Percentiles rank a stretch among this genome's conserved stretches.
phyloP scores from a whole-genome alignment of 1,284 basidiomycete genomes.

The Testicularia cyperi region DNA sequence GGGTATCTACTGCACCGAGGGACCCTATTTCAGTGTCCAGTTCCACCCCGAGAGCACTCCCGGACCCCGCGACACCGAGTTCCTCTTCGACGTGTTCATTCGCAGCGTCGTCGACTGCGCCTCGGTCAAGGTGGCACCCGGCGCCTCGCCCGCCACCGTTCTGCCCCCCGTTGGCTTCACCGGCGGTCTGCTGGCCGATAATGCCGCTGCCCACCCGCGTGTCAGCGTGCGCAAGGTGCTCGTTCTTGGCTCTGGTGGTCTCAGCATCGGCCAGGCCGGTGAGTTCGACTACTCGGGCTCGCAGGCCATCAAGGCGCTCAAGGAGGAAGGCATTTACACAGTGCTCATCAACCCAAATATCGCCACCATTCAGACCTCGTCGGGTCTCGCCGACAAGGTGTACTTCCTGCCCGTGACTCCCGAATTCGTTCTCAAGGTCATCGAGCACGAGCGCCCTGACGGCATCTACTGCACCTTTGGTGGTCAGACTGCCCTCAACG shows the following conservation, averaged over 20 bases:
- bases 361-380: slow-evolving; percentile 97
- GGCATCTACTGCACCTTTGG: slow-evolving; percentile 99
- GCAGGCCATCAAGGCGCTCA: slow-evolving; percentile 97
- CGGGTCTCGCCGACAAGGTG: slow-evolving; percentile 96
- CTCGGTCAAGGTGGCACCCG: slow-evolving; percentile 64
- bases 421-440: slow-evolving; percentile 95
- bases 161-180: slow-evolving; percentile 75
- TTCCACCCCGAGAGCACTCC: slow-evolving; percentile 99
- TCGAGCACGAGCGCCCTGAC: slow-evolving; percentile 96
- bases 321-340: slow-evolving; percentile 98
- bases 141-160: slow-evolving; percentile 20
- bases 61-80: slow-evolving; percentile 98
- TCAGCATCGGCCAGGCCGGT: slow-evolving; percentile 96
- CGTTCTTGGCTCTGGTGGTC: slow-evolving; percentile 94
- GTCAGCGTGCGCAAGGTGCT: slow-evolving; percentile 85
- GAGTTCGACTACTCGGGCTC: slow-evolving; percentile 99
- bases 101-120: slow-evolving; percentile 79
- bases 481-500: slow-evolving; percentile 94
- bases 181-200: slow-evolving; percentile 81
- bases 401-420: slow-evolving; percentile 98
- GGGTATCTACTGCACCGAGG: slow-evolving; percentile 80
- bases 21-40: slow-evolving; percentile 96
- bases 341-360: slow-evolving; percentile 97
- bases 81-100: slow-evolving; percentile 97
- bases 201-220: slow-evolving; percentile 74